Base-by-base conservation (phyloP, 2,329 filamentous ascomycete species). In the Aschersonia sp. region DNA sequence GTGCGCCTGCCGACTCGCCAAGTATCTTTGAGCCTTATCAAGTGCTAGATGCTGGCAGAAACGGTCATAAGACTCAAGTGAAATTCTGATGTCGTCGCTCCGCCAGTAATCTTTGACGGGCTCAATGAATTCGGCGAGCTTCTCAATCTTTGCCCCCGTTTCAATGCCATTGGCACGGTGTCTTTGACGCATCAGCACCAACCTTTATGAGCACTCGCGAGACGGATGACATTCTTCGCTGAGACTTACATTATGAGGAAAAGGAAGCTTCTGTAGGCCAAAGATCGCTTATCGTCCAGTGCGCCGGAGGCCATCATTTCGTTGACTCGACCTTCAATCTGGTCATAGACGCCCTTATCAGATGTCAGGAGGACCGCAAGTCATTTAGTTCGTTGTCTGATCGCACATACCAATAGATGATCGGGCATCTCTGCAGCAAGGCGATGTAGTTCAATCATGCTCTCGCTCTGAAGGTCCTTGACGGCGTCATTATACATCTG, bases 341-440 rank as follows among this genome's bases (percentile, higher is more conserved):
- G 80, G 50, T 91, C 84, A 61, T 96, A 97, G 31, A 94, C 89
- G 40, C 80, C 80, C 80, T 82, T 45, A 5, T 5, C 4, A 44
- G 5, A 7, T 32, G 12, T 45, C 43, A 44, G 30, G 6, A 9
- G 29, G n/a, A 5, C 4, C 30, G 9, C 20, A n/a, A 31, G n/a
- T 30, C 12, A 38, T 31, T 4, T 10, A 30, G 29, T 9, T 28
- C 4, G 9, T 5, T 9, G 32, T 9, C 5, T 42, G 31, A 9
- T n/a, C 9, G 9, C 9, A 35, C 73, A 66, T 67, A 84, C 77
- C 56, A 92, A 74, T 52, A 98, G 80, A 59, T 94, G 84, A 61
- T 97, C 86, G 0, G 92, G 84, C 74, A 96, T 95, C 57, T 89
- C 87, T 52, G 86, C 81, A 5, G 91, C 91, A 41, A 98, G 72